Percentiles rank a stretch among this genome's conserved stretches.
These are phyloP conservation scores for Camellia sinensis DNA, from an alignment of 148 eudicot genomes.

Conservation along the genomic window DNA sequence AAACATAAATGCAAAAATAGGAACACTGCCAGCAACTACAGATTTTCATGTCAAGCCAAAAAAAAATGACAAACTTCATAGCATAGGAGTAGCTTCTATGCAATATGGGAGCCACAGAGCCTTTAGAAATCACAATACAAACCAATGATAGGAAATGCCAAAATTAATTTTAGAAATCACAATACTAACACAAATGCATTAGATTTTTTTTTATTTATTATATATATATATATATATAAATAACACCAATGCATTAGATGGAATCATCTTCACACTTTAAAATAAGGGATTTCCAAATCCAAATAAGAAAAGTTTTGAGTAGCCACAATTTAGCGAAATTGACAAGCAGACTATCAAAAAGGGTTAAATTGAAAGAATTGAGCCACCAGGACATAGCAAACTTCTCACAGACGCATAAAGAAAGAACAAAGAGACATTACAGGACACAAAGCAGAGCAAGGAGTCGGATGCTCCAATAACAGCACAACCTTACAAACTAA, in stretches of 20 bases:
- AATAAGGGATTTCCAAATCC: neutral
- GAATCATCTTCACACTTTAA: neutral
- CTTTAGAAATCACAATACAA: neutral
- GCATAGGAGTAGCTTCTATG: neutral
- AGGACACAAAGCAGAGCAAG: neutral
- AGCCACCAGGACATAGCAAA: neutral
- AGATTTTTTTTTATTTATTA: too few species aligned
- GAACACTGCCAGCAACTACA: neutral
- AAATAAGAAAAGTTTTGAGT: neutral
- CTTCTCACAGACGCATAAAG: neutral
- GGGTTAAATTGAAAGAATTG: neutral
- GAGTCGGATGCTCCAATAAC: neutral
- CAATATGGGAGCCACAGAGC: neutral
- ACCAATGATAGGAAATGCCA: neutral
- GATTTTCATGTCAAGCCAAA: neutral
- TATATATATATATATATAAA: too few species aligned
- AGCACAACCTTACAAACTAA: neutral
- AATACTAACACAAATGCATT: too few species aligned
- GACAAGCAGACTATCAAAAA: neutral
- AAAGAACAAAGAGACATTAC: neutral
- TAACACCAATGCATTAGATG: neutral
- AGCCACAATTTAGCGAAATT: neutral
- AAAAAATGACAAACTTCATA: neutral
- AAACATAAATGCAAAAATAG: neutral
- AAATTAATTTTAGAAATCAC: too few species aligned